Evolutionary conservation across 192 early-diverging fungal genomes (phyloP), one percentile per base, ranked within the genome.

Genomic region (Kickxella alabastrina): DNA sequence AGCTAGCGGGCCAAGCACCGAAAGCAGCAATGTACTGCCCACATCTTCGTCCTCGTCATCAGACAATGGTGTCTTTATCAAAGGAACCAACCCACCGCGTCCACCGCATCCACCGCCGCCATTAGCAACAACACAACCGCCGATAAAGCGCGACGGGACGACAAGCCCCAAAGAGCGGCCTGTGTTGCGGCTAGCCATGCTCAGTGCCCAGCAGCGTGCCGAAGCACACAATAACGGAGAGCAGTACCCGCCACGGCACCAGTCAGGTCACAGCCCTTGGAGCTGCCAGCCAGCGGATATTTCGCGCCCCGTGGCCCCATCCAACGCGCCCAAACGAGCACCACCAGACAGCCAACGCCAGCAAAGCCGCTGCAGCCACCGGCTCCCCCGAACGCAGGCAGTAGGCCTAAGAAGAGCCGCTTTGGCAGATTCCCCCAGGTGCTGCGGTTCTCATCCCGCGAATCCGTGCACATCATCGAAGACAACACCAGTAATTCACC

Each of bases 401-500:
- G 15, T 22, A 42, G 49, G 29, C 14, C 10, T 9, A 26, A 26
- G 5, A 44, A 26, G 21, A 26, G 38, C 34, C 38, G 63, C 39
- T 23, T 42, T 34, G 49, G 43, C 7, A 8, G 18, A 7, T 12
- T 35, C 14, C 44, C 17, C 12, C 59, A 37, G 17, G 67, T 55
- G 12, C 42, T 70, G 42, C 54, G 67, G 46, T 70, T 70, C 37
- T 59, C 67, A 3, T 69, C 67, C 32, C 36, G 59, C 12, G 67
- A 62, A 34, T 69, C 67, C 15, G 59, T 69, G 17, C 67, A 69
- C 44, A 62, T 59, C 26, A 49, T 69, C 49, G 53, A 68, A 15
- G 48, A 31, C 24, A 25, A 39, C 41, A 10, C 10, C 0, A 27
- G 26, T 15, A 42, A 35, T 17, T 12, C 6, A 49, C 50, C 6